Base-by-base conservation (phyloP, 2,329 filamentous ascomycete genomes). In the Sporothrix euskadiensis region DNA sequence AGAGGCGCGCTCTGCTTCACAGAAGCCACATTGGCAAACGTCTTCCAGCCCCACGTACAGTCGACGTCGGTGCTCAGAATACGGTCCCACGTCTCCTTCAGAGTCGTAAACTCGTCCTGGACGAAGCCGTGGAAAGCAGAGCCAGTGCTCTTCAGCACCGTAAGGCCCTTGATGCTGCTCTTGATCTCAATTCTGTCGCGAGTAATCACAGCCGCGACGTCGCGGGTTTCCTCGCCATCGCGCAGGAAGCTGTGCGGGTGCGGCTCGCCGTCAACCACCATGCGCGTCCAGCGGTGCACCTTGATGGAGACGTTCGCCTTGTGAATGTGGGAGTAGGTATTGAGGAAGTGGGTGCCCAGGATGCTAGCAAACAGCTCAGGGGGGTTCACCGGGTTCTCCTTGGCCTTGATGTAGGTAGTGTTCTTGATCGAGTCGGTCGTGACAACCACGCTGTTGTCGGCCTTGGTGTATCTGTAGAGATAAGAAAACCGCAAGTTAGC, bases 391-490 rank as follows among this genome's bases (percentile, higher is more conserved):
- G 94, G 93, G 85, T 97, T 87, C 84, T 97, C 91, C 85, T 97
- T 98, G 80, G 96, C 95, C 80, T 93, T 91, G 84, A 99, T 94
- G 86, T 96, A 97, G 81, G 93, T 91, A 78, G 92, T 98, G 84
- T 99, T 97, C 86, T 99, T 99, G 85, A 98, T 97, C 35, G 94
- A 95, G 83, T 99, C 96, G 75, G 96, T 99, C 76, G 96, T 94
- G 75, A 99, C 95, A 74, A 99, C 90, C 77, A 97, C 93, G 79
- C 91, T 92, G 87, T 99, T 99, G 85, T 99, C 94, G 78, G 94
- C 95, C 80, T 88, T 83, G 75, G 95, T 99, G 87, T 97, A 99
- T 76, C 93, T 97, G 6, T 22, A 30, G 35, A 22, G 26, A 59
- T 54, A 52, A 32, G 72, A 32, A 26, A 14, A 35, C 16, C 16